Conservation (phyloP, 108 stramenopile species). For the Stephanodiscus triporus region DNA sequence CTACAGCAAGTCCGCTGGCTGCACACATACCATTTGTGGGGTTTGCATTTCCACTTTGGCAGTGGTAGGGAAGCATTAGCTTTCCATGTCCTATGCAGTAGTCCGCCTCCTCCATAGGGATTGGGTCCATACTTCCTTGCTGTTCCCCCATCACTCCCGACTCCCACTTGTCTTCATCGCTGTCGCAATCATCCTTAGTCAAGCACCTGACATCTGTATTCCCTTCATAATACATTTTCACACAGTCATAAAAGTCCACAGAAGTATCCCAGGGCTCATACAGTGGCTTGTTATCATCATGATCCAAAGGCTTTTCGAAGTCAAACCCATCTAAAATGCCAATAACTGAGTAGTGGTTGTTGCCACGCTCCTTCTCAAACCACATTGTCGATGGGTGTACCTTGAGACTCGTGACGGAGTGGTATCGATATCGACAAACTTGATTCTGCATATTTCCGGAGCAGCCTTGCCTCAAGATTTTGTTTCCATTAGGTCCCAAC, state of each 20-base stretch:
- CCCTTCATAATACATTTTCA: conserved; percentile 1
- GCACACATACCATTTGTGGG: neutral
- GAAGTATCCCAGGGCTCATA: conserved; percentile 8
- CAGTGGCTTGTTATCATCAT: conserved; percentile 5
- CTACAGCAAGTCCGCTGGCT: conserved; percentile 4
- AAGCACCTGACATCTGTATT: conserved; percentile 1
- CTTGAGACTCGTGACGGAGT: neutral
- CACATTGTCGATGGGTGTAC: conserved; percentile 7
- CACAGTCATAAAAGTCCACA: conserved; percentile 3
- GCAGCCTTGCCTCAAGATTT: conserved; percentile 6
- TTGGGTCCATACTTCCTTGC: conserved; percentile 5
- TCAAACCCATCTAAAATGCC: conserved; percentile 8
- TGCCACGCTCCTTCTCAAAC: conserved; percentile 7
- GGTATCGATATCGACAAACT: neutral
- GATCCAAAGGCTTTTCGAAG: conserved; percentile 5
- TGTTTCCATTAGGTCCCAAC: neutral
- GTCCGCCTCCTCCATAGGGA: neutral
- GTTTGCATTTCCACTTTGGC: neutral
- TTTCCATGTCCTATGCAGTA: conserved; percentile 9
- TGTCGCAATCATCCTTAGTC: conserved; percentile 11
- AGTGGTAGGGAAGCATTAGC: conserved; percentile 7
- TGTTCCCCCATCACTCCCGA: neutral
- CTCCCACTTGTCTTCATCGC: conserved; percentile 12
- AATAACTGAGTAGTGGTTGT: conserved; percentile 5
- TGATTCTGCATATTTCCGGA: conserved; percentile 8